Base-by-base conservation (phyloP, 257 asterid genomes). In the Fraxinus anomala region DNA sequence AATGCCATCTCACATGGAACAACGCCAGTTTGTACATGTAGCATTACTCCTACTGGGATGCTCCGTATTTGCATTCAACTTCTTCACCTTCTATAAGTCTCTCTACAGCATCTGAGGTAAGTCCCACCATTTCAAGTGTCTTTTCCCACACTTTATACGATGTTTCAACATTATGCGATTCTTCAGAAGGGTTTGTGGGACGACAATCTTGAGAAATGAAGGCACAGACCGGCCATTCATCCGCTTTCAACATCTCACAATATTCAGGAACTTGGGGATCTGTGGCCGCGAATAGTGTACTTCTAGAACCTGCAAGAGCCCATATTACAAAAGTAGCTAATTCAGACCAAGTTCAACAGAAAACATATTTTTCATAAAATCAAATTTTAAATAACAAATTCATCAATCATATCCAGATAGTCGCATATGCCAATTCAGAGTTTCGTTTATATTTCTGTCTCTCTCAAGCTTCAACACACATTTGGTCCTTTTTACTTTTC, bases 221-320 rank as follows among this genome's bases (percentile, higher is more conserved):
- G 61, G 97, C 99, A 79, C 97, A 92, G 17, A 92, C 98, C 8
- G 98, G 96, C 98, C 98, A 93, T 31, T 92, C 95, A n/a, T 93
- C 99, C 11, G 98, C 90, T 86, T 89, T 96, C 80, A 96, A 79
- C 67, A 89, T 89, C 76, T 96, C 97, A 31, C 97, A 91, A 76
- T 89, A 94, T 73, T 93, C 97, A 4, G 88, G 89, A 72, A 96
- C 85, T 83, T 92, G 98, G 72, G 97, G 97, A 78, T 96, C 97
- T 6, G 98, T 96, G 42, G 98, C 98, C 21, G 97, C 97, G 61
- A 96, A 93, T 76, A 96, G 91, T 28, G 99, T 82, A 79, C 98
- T 96, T 89, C 98, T 90, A 54, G 97, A 89, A 76, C 98, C 98
- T 96, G 95, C 82, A 86, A 75, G 68, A 59, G 72, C 73, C 19